phyloP scores from a whole-genome alignment of 306 rosid species.

The Glycine soja region DNA sequence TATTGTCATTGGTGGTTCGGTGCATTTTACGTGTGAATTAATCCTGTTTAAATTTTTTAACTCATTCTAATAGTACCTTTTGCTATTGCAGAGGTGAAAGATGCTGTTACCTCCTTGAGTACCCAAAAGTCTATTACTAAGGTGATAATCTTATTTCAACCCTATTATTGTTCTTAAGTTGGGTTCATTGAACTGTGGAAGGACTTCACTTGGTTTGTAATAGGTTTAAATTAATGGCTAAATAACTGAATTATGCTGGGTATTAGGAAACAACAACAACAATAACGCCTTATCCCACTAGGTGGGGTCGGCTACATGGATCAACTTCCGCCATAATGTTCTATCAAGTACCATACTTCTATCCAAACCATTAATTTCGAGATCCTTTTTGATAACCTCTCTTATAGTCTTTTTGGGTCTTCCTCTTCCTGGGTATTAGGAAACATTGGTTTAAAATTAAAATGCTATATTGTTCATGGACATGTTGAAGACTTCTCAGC shows the following conservation, averaged over 20 bases:
- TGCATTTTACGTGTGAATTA: neutral
- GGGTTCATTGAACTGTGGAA: too few species aligned
- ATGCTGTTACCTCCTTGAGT: constrained; percentile 58
- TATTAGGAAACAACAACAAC: neutral
- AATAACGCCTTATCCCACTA: too few species aligned
- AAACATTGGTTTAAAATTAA: constrained; percentile 1
- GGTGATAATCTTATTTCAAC: constrained; percentile 46
- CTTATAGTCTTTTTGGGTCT: too few species aligned
- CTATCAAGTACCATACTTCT: too few species aligned
- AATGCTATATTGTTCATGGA: constrained; percentile 9
- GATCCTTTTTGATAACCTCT: too few species aligned
- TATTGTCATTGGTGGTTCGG: neutral
- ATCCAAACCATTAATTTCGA: too few species aligned
- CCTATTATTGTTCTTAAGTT: too few species aligned
- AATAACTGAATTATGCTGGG: neutral
- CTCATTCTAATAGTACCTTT: neutral
- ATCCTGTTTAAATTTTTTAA: constrained; percentile 29
- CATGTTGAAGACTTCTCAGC: neutral
- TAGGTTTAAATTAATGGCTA: constrained; percentile 26
- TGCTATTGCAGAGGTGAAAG: constrained; percentile 75
- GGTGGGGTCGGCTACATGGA: too few species aligned
- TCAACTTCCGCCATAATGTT: too few species aligned
- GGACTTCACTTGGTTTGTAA: too few species aligned
- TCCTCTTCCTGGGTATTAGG: neutral
- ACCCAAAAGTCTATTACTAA: constrained; percentile 73